These are phyloP conservation scores for Penicillium pulvis DNA, from an alignment of 495 filamentous ascomycete species.

Conservation along the genomic window DNA sequence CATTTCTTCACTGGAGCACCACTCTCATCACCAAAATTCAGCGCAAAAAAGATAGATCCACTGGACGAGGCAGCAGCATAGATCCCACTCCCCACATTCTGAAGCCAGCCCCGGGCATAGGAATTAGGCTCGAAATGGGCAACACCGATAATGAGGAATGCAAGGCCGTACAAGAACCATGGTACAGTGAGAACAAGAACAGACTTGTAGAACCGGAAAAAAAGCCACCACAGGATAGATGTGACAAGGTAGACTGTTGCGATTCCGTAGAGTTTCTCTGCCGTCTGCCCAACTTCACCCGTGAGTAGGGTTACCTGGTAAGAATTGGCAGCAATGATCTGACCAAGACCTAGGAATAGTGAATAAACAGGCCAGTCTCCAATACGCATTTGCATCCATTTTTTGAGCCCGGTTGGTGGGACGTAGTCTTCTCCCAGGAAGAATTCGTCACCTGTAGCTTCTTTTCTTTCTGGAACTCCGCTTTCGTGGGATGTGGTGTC, in stretches of 20 bases:
- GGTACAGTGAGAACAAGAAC: conserved; percentile 60
- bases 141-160: conserved; percentile 67
- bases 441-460: conserved; percentile 52
- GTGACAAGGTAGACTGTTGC: conserved; percentile 63
- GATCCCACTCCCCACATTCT: conserved; percentile 49
- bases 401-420: conserved; percentile 65
- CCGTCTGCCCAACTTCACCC: conserved; percentile 62
- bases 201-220: conserved; percentile 64
- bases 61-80: conserved; percentile 54
- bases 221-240: conserved; percentile 66
- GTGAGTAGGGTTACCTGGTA: conserved; percentile 73
- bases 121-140: conserved; percentile 55
- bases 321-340: conserved; percentile 71
- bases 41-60: conserved; percentile 53
- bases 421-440: conserved; percentile 64
- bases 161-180: conserved; percentile 66
- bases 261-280: conserved; percentile 66
- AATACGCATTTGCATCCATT: conserved; percentile 50
- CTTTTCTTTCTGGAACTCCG: conserved; percentile 30
- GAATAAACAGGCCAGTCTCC: conserved; percentile 75
- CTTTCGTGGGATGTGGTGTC: conserved; percentile 41
- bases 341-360: conserved; percentile 64
- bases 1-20: conserved; percentile 52
- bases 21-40: conserved; percentile 55
- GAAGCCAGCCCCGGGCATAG: conserved; percentile 49